Base-by-base conservation (phyloP, 257 asterid species). In the Marsdenia floribunda region DNA sequence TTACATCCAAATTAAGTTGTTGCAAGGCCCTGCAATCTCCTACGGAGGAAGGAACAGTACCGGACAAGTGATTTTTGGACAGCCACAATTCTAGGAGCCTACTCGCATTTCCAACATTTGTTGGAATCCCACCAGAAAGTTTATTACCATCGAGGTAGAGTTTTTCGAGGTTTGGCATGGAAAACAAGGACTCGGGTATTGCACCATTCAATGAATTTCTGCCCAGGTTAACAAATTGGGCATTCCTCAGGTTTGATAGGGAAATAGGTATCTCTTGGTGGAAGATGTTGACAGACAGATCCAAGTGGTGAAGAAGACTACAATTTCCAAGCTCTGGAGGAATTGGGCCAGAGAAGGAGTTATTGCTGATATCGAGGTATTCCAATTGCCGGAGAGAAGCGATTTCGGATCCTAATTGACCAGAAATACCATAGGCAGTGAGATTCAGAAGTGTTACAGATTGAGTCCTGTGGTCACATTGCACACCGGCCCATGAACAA, bases 401-500 rank as follows among this genome's bases (percentile, higher is more conserved):
- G 29, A 93, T 84, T 82, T 90, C 93, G 3, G 93, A 87, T 22
- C 93, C 94, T 19, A 93, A 52, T 29, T 77, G 83, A 58, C 98
- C 98, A 6, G 96, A 84, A 75, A 93, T 84, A 33, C 78, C 93
- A 66, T 75, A 73, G 69, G 75, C 65, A n/a, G 89, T 82, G 55
- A 93, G 83, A 80, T 85, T 82, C 75, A 93, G 70, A 42, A 65
- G 80, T 61, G 66, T 73, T 61, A 93, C 88, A 61, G 65, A 24
- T n/a, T 72, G 49, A 71, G 70, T 55, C 47, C 35, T 47, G 72
- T 3, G 72, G 80, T 80, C 83, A 73, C 98, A 93, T n/a, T 73
- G 80, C 3, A 93, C 90, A 4, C 98, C 96, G 63, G 68, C 12
- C 98, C 98, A 93, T 1, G 91, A 88, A 79, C 98, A 93, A 55